Base-by-base conservation (phyloP, 495 filamentous ascomycete species). In the Apiosordaria backusii region DNA sequence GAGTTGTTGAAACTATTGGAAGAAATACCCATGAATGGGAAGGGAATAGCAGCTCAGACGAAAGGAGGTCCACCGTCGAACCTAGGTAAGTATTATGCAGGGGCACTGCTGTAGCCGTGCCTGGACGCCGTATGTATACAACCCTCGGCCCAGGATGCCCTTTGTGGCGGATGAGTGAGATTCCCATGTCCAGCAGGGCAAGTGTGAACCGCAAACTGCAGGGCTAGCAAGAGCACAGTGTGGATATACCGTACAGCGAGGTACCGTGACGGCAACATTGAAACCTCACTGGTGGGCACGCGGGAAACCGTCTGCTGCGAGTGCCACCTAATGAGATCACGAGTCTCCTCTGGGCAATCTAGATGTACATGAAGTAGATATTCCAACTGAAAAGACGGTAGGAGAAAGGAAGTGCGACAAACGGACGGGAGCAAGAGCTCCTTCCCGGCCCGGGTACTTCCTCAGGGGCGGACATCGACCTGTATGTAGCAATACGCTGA, bases 161-260 rank as follows among this genome's bases (percentile, higher is more conserved):
- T 55, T 55, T 55, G 52, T 23, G 19, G 52, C n/a, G 52, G 10
- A 23, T 6, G 52, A 55, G 52, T 55, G 52, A 55, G 52, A 55
- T 55, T 55, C 52, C 52, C 52, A 55, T 55, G 19, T 55, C 52
- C 19, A 55, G 18, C n/a, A 19, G 52, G 52, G n/a, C 52, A 55
- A 23, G 52, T 55, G 52, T 23, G 22, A 23, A 55, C 52, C 52
- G 52, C 52, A 19, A 55, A 55, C 35, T 45, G 35, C 35, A 45
- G 35, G 35, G 35, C 35, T 45, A 45, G 35, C 10, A 7, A 45
- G 9, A 45, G 35, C 35, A 45, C 35, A 45, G 35, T 45, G 35
- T 45, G 16, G 35, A 45, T 45, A 45, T 45, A 45, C 35, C 35
- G 35, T 45, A 45, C 35, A 15, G 35, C 16, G 9, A 45, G 35